Conservation (phyloP, 2,329 filamentous ascomycete species). For the Fusarium hainanense region DNA sequence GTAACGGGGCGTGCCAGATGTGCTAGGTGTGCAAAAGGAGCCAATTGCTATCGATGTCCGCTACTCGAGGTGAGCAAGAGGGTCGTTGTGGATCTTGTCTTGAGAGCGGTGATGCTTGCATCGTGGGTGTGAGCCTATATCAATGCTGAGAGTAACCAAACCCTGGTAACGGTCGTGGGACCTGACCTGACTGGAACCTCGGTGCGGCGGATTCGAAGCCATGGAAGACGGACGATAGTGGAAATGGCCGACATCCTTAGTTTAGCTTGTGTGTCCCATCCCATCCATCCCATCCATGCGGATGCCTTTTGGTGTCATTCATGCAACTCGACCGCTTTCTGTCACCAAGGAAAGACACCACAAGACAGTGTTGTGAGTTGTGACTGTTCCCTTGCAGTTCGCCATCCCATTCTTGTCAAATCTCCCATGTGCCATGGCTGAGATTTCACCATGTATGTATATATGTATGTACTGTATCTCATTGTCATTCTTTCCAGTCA, state of each 20-base stretch:
- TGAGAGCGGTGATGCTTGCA: neutral
- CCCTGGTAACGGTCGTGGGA: constrained; percentile 29
- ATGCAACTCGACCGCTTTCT: constrained; percentile 34
- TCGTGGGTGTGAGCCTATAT: constrained; percentile 24
- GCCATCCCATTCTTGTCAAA: neutral
- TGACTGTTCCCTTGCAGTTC: constrained; percentile 12
- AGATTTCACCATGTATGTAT: neutral
- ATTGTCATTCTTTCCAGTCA: neutral
- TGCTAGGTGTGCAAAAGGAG: neutral
- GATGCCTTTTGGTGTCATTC: constrained; percentile 36
- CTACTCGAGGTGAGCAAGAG: neutral
- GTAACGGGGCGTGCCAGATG: constrained; percentile 29
- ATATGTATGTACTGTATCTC: neutral
- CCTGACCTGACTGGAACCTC: constrained; percentile 19
- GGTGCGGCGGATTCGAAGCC: constrained; percentile 30
- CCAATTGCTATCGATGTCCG: neutral
- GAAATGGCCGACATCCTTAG: constrained; percentile 36
- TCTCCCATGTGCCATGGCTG: neutral
- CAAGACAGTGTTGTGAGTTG: neutral
- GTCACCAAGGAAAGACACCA: neutral
- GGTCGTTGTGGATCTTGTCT: neutral
- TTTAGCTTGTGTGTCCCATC: constrained; percentile 24
- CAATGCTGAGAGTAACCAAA: constrained; percentile 17
- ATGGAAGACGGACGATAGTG: constrained; percentile 28
- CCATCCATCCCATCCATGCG: constrained; percentile 17